Evolutionary conservation across 345 rosid species (phyloP), one percentile per base, ranked within the genome.

Genomic region (Eucalyptus erythrocorys): DNA sequence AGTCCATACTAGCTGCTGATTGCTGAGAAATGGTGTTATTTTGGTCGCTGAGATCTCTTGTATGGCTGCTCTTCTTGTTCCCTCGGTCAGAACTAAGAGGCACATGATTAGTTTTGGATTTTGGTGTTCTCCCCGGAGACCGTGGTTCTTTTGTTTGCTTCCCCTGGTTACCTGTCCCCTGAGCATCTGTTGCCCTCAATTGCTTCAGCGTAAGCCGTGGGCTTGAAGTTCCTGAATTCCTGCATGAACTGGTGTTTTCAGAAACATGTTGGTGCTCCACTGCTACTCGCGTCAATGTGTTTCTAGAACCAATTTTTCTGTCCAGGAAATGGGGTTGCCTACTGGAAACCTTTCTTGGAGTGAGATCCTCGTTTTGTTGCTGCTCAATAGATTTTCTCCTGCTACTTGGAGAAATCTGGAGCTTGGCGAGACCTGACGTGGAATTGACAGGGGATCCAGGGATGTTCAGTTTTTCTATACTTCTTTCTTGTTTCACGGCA

Each of bases 1-100:
- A 94, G 89, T 91, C 93, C 76, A 88, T 89, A 90, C 95, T 95
- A 86, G 81, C 94, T 43, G 94, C 98, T 15, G 98, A 94, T 90
- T 91, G 91, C 88, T 88, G 87, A 10, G 95, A 93, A 71, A 88
- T 87, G 27, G 87, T 87, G 89, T 95, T 94, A 32, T 88, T 92
- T 48, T 89, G 93, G 87, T 92, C 89, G 32, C 90, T 94, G 47
- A 92, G 89, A 89, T 95, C 93, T 91, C 94, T 93, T 87, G 89
- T 57, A 59, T 92, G 90, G 64, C 93, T 91, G 90, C 95, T 93
- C 84, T 89, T 91, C 6, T 94, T 93, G 86, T 93, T 94, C 68
- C 79, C 87, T 87, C 92, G 95, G 90, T 94, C 93, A 86, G 91
- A 92, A 82, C 91, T 89, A 81, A 87, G 93, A 88, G 88, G 92